phyloP scores from a whole-genome alignment of 2,329 filamentous ascomycete species.

The Keithomyces neogunnii region DNA sequence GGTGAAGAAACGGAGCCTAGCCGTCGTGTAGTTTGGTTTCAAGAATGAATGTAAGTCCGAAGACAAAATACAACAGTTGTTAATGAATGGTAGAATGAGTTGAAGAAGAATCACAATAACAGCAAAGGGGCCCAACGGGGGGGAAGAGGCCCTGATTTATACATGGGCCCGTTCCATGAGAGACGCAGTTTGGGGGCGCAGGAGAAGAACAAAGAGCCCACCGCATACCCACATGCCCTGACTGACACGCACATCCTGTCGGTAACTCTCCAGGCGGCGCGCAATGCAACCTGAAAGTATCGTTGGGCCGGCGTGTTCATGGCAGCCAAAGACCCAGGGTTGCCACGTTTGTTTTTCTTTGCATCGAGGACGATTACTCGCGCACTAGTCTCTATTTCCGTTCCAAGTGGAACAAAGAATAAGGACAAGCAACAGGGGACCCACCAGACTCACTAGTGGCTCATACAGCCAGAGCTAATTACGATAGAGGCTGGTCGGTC shows the following conservation, averaged over 20 bases:
- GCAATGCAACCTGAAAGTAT: background rate
- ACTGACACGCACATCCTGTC: background rate
- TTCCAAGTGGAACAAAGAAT: background rate
- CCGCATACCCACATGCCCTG: background rate
- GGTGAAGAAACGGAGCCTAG: background rate
- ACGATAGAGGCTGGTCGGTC: too few relatives aligned
- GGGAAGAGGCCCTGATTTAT: constrained; percentile 5
- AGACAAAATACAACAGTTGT: constrained; percentile 4
- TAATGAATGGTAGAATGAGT: background rate
- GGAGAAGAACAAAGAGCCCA: background rate
- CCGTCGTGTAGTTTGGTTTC: background rate
- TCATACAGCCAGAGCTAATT: too few relatives aligned
- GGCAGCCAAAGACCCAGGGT: background rate
- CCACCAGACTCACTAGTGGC: too few relatives aligned
- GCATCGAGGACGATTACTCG: background rate
- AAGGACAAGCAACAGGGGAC: too few relatives aligned
- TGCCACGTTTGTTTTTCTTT: background rate
- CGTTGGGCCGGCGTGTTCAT: background rate
- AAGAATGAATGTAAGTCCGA: constrained; percentile 17
- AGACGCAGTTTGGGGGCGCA: background rate
- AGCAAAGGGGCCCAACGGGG: background rate
- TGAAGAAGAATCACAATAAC: background rate
- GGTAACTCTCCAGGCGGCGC: background rate
- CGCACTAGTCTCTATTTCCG: background rate
- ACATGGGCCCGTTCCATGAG: background rate